Evolutionary conservation across 441 rosid genomes (phyloP).

Genomic region (Populus trichocarpa): DNA sequence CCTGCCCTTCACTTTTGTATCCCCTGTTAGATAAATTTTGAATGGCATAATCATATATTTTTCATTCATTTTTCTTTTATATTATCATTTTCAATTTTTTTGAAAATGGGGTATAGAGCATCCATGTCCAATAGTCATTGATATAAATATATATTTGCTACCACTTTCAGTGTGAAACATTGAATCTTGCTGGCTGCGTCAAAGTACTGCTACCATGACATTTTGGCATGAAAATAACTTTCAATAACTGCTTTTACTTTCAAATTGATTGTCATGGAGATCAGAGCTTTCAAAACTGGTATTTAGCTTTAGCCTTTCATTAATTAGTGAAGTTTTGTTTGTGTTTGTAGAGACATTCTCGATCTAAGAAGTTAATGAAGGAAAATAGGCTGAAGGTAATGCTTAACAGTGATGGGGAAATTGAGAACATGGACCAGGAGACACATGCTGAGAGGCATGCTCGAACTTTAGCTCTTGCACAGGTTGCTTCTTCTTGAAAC

Average conservation of each 20-base stretch:
- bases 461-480: slow-evolving; percentile 37
- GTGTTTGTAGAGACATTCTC: slow-evolving; percentile 49
- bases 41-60: not conserved
- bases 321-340: not conserved
- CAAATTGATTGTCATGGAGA: not conserved
- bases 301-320: not conserved
- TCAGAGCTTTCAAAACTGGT: not conserved
- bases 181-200: not conserved
- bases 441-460: slow-evolving; percentile 52
- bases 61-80: too few relatives aligned
- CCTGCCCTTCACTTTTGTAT: not conserved
- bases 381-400: slow-evolving; percentile 57
- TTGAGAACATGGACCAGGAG: slow-evolving; percentile 70
- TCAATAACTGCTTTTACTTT: not conserved
- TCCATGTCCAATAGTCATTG: not conserved
- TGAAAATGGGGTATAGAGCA: not conserved
- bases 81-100: not conserved
- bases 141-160: not conserved
- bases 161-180: not conserved
- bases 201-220: not conserved
- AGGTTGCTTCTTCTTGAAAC: slow-evolving; percentile 32
- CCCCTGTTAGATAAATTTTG: not conserved
- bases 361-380: slow-evolving; percentile 58
- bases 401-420: slow-evolving; percentile 60
- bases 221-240: not conserved